A percentile compares a stretch with the other conserved stretches of the same genome.
phyloP scores from a whole-genome alignment of 2,329 filamentous ascomycete species.

The Neonectria sp. region DNA sequence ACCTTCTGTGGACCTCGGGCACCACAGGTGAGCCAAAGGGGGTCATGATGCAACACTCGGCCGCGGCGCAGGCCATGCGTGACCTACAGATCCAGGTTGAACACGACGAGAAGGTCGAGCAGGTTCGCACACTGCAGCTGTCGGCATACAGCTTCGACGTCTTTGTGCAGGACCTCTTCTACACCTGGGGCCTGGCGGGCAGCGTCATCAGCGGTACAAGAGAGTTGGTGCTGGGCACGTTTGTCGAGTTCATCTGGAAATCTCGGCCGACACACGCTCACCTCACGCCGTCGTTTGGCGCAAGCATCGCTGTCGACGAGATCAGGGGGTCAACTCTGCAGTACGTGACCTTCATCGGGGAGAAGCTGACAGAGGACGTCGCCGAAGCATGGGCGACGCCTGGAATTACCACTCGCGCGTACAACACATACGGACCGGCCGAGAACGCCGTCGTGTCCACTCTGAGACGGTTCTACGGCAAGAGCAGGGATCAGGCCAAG shows the following conservation, averaged over 20 bases:
- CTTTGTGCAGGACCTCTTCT: conserved; percentile 75
- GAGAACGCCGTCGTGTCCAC: conserved; percentile 48
- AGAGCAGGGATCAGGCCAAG: conserved; percentile 36
- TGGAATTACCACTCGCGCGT: conserved; percentile 37
- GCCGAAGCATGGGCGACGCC: conserved; percentile 64
- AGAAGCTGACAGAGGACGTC: conserved; percentile 71
- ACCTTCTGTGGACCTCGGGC: conserved; percentile 55
- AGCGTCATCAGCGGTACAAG: conserved; percentile 71
- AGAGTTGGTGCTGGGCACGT: conserved; percentile 68
- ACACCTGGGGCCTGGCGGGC: conserved; percentile 73
- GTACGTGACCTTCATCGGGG: conserved; percentile 74
- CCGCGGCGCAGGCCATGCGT: conserved; percentile 38
- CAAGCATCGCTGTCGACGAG: conserved; percentile 63
- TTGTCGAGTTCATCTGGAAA: conserved; percentile 65
- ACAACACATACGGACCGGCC: conserved; percentile 49
- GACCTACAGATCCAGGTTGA: conserved; percentile 3
- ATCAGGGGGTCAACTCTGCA: conserved; percentile 58
- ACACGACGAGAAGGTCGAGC: conserved; percentile 8
- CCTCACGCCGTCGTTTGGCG: conserved; percentile 73
- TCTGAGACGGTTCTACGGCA: conserved; percentile 43
- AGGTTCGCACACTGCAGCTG: conserved; percentile 52
- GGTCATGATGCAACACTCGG: conserved; percentile 54
- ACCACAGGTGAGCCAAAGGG: conserved; percentile 53
- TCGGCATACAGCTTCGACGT: conserved; percentile 58
- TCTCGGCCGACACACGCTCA: conserved; percentile 71